Evolutionary conservation across 371 early-diverging fungal species (phyloP), one percentile per base, ranked within the genome.

Genomic region (Rhizopus sp.): DNA sequence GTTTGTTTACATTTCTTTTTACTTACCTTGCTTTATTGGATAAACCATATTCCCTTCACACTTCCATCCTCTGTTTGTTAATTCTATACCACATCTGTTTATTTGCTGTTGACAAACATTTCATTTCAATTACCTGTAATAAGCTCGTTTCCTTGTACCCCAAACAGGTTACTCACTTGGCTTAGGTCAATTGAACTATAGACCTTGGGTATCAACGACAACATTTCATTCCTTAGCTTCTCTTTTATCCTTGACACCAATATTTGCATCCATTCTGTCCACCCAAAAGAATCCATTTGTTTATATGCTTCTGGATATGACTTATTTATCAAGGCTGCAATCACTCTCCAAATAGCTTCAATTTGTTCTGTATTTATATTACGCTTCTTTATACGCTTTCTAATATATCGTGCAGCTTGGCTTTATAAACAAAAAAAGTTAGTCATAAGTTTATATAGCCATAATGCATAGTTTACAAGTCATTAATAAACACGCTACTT

Each of bases 261-360:
- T 4, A 63, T 52, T 40, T 52, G 53, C 50, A 67, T 65, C 12
- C 48, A 50, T 8, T 50, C 35, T 37, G 65, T 53, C 72, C 72
- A 72, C 15, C 35, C 32, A 41, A 46, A 55, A 7, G 23, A n/a
- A 33, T 62, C 38, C 8, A 72, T 48, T 5, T 60, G 55, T 12
- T 48, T 38, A 47, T 72, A 68, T 7, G 65, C 53, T 23, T 58
- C 37, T 45, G 62, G 48, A 50, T 68, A 72, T 3, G 38, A 39
- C 13, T 65, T 65, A 9, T 60, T 54, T 37, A 60, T 60, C n/a
- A 72, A 37, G n/a, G 62, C 50, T 2, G 47, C 55, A 31, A 60
- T 50, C 1, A 65, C 50, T 13, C 34, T 32, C 72, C 72, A 72
- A 8, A 65, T 60, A n/a, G 66, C 66, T 35, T 68, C 61, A 3